Conservation (phyloP, 1,284 basidiomycete species). For the Cryptococcus depauperatus region DNA sequence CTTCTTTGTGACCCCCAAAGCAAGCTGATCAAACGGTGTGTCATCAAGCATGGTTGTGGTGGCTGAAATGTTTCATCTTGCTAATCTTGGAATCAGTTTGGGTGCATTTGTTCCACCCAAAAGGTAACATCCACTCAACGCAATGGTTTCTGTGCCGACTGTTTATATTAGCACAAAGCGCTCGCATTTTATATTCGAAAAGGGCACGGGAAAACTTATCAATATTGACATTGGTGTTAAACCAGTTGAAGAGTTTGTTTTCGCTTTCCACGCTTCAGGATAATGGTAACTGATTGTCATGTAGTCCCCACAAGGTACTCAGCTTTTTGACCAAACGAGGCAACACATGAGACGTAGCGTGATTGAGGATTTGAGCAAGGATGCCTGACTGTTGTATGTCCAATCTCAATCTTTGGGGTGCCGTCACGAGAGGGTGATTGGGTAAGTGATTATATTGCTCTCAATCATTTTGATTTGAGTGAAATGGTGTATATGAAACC, state of each 20-base stretch:
- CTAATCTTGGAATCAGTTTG: too few relatives aligned
- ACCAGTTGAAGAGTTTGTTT: slow-evolving; percentile 55
- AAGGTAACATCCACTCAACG: slow-evolving; percentile 41
- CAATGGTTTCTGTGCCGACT: slow-evolving; percentile 1
- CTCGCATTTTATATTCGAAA: slow-evolving; percentile 82
- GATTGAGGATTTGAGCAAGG: background rate
- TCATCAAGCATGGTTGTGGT: background rate
- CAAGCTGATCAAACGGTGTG: slow-evolving; percentile 58
- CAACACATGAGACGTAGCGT: background rate
- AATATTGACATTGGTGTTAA: slow-evolving; percentile 76
- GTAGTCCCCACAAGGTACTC: slow-evolving; percentile 12
- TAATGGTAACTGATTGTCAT: background rate
- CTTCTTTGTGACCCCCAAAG: slow-evolving; percentile 81
- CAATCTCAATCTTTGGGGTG: too few relatives aligned
- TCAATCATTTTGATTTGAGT: too few relatives aligned
- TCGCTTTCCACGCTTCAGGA: too few relatives aligned
- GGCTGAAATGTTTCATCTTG: background rate
- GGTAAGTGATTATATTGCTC: too few relatives aligned
- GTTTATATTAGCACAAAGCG: slow-evolving; percentile 56
- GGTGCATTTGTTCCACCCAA: slow-evolving; percentile 67
- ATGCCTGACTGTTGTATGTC: too few relatives aligned
- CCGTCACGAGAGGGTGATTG: too few relatives aligned
- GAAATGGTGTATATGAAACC: too few relatives aligned
- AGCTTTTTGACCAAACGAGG: slow-evolving; percentile 6
- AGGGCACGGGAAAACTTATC: slow-evolving; percentile 68